Percentiles rank a stretch among this genome's conserved stretches.
Conservation (phyloP, 345 rosid species). For the Citrus hindsii region DNA sequence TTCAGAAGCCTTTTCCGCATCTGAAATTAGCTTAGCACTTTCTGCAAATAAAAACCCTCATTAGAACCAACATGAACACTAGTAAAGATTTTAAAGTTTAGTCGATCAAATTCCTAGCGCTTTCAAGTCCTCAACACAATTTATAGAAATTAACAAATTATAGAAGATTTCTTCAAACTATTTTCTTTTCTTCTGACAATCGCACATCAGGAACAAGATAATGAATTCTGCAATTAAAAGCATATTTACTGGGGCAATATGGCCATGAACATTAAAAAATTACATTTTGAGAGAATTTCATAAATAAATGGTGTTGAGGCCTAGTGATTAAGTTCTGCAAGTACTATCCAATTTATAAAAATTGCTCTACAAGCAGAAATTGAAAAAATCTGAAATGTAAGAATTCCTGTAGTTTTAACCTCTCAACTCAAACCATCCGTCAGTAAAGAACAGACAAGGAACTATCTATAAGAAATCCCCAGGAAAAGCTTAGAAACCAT, state of each 20-base stretch:
- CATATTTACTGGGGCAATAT: neutral
- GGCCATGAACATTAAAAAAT: neutral
- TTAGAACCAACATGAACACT: neutral
- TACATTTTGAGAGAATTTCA: neutral
- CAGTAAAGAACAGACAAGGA: too few relatives aligned
- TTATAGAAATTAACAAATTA: neutral
- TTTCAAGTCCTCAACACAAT: too few relatives aligned
- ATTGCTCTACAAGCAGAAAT: neutral
- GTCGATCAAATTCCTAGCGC: too few relatives aligned
- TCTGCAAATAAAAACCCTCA: slow-evolving; percentile 39
- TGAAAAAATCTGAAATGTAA: neutral
- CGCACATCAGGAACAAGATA: neutral
- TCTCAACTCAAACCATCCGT: too few relatives aligned
- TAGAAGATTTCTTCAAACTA: neutral
- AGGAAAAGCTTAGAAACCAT: too few relatives aligned
- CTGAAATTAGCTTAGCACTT: slow-evolving; percentile 52
- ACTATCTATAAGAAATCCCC: too few relatives aligned
- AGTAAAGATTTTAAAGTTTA: too few relatives aligned
- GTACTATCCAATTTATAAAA: neutral
- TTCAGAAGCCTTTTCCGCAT: slow-evolving; percentile 50
- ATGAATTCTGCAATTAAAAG: neutral
- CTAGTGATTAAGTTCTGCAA: neutral
- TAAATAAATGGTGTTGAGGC: neutral
- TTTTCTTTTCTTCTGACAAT: neutral
- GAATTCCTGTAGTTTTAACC: too few relatives aligned